Base-by-base conservation (phyloP, 139 green algal genomes). In the Chlorella sp. region DNA sequence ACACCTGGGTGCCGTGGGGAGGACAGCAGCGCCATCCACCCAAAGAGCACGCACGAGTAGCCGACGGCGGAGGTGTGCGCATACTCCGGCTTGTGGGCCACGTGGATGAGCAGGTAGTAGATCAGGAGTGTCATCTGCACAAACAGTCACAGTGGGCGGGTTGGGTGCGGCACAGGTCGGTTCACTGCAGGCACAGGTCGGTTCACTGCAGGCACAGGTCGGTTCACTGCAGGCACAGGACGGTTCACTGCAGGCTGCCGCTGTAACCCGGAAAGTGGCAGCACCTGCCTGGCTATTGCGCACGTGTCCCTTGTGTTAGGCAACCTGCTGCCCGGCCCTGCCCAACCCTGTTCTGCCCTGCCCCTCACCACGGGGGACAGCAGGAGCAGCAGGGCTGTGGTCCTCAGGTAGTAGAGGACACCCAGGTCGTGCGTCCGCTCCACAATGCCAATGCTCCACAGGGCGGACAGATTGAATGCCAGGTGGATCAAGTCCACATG, bases 1-100 rank as follows among this genome's bases (percentile, higher is more conserved):
- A 26, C n/a, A 68, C 46, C 46, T 4, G 48, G 75, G 13, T 46
- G 51, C 75, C 76, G 26, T 24, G 34, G 54, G n/a, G 86, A 51
- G 30, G 88, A 78, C 17, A 96, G 60, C 28, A 92, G 62, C 24
- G 92, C 85, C 92, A 96, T 94, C 88, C 88, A 94, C 1, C 93
- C 93, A 85, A 96, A 96, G 11, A 96, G 74, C 48, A 96, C 93
- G 36, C 86, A 87, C 8, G 78, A 90, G 84, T 96, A 96, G 28
- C 93, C 93, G 51, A 96, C 92, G 24, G 92, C 84, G 3, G 65
- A 81, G 3, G 87, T 87, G 34, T 69, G 68, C 17, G 79, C 56
- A 75, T 92, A 89, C 34, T 87, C 76, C 80, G 93, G 92, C 17
- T 32, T 36, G 26, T 56, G 34, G 17, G 88, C 43, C 3, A 73